Evolutionary conservation across 352 stramenopile genomes (phyloP).

Genomic region (Pythium dissimile): DNA sequence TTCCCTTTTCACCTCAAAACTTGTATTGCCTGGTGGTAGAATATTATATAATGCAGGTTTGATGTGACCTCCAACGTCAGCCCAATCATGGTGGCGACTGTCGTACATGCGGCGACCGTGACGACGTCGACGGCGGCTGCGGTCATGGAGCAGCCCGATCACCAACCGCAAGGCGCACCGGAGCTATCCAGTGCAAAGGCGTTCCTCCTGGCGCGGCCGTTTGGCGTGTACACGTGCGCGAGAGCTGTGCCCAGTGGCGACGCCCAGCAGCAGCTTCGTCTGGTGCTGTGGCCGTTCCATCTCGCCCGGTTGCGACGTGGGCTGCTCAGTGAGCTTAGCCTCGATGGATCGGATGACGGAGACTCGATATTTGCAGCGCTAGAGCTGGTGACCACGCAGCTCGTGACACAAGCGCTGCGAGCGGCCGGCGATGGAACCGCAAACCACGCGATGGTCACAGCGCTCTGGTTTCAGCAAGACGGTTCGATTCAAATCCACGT

Average conservation of each 20-base stretch:
- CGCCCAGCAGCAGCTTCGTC: not conserved
- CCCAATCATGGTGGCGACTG: constrained; percentile 7
- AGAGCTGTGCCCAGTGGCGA: constrained; percentile 21
- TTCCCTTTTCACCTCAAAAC: constrained; percentile 11
- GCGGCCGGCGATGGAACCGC: not conserved
- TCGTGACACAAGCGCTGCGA: constrained; percentile 6
- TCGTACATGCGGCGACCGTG: constrained; percentile 15
- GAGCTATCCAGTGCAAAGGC: constrained; percentile 35
- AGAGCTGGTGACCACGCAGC: constrained; percentile 13
- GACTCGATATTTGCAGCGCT: constrained; percentile 5
- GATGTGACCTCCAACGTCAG: not conserved
- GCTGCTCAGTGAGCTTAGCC: constrained; percentile 16
- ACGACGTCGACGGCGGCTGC: not conserved
- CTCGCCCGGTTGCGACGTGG: constrained; percentile 39
- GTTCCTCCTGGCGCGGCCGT: constrained; percentile 44
- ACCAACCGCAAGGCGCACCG: not conserved
- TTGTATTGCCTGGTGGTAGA: not conserved
- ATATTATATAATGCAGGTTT: constrained; percentile 3
- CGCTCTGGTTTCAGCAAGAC: constrained; percentile 43
- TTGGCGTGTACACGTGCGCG: constrained; percentile 66
- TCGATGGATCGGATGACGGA: too few relatives aligned
- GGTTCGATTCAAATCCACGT: constrained; percentile 32
- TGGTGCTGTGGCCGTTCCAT: constrained; percentile 63
- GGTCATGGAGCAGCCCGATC: not conserved
- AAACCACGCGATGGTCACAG: constrained; percentile 57